Percentiles rank a stretch among this genome's conserved stretches.
phyloP scores from a whole-genome alignment of 306 rosid genomes.

The Astragalus glycyphyllos region DNA sequence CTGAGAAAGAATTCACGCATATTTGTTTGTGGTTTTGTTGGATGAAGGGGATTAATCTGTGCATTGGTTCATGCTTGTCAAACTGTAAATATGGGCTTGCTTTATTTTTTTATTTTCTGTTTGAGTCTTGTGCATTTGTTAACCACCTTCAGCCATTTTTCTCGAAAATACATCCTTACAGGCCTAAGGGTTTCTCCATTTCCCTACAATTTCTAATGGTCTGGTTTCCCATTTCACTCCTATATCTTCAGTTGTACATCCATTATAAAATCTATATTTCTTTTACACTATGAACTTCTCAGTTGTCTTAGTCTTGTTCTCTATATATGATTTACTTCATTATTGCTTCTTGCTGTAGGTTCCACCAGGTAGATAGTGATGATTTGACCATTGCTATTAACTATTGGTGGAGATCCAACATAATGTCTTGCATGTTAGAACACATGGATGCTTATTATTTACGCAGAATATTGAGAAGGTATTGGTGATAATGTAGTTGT shows the following conservation, averaged over 20 bases:
- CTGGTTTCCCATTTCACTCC: conserved; percentile 23
- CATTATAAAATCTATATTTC: no score
- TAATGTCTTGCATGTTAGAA: conserved; percentile 73
- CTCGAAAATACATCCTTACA: conserved; percentile 6
- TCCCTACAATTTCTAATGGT: conserved; percentile 11
- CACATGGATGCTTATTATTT: conserved; percentile 94
- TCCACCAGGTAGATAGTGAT: conserved; percentile 92
- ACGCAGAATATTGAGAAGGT: conserved; percentile 92
- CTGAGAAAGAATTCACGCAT: conserved; percentile 24
- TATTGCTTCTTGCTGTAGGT: conserved; percentile 54
- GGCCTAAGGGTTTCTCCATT: conserved; percentile 11
- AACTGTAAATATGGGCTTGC: neutral
- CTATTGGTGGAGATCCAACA: conserved; percentile 90
- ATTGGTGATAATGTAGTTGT: conserved; percentile 44
- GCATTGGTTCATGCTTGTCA: conserved; percentile 30
- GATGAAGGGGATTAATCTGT: conserved; percentile 32
- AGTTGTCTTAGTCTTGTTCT: neutral
- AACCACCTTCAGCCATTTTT: conserved; percentile 11
- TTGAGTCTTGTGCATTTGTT: conserved; percentile 31
- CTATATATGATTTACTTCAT: conserved; percentile 34
- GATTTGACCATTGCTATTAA: conserved; percentile 90
- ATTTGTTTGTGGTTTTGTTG: conserved; percentile 24
- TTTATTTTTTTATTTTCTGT: conserved; percentile 12
- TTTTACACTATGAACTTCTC: conserved; percentile 30
- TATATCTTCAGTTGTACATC: no score